Percentiles rank a stretch among this genome's conserved stretches.
phyloP scores from a whole-genome alignment of 768 basidiomycete genomes.

The Leccinum longicurvipes region DNA sequence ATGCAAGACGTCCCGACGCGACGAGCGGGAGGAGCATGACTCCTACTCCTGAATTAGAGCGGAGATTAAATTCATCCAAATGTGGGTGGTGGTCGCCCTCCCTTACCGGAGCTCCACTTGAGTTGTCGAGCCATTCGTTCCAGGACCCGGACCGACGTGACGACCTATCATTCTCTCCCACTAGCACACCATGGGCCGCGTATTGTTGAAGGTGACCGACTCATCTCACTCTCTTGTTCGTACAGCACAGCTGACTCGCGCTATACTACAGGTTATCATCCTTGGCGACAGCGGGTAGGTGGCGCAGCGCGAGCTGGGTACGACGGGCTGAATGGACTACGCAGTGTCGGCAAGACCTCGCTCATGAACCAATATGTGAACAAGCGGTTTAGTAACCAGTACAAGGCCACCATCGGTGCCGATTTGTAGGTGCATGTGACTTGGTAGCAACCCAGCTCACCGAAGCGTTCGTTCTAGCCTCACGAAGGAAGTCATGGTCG shows the following conservation, averaged over 20 bases:
- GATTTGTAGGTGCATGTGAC: conserved; percentile 62
- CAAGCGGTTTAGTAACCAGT: conserved; percentile 99
- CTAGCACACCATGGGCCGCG: conserved; percentile 64
- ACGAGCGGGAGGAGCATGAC: conserved; percentile 7
- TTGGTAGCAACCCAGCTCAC: conserved; percentile 1
- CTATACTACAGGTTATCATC: conserved; percentile 85
- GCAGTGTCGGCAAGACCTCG: conserved; percentile 96
- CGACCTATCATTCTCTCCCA: neutral
- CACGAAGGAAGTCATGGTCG: conserved; percentile 98
- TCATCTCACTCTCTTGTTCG: neutral
- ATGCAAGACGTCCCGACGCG: conserved; percentile 8
- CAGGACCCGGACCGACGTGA: conserved; percentile 8
- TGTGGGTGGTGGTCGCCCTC: conserved; percentile 10
- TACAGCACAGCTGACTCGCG: conserved; percentile 8
- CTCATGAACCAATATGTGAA: conserved; percentile 99
- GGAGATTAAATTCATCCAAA: conserved; percentile 22
- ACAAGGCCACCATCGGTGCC: conserved; percentile 98
- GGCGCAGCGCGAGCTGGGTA: neutral
- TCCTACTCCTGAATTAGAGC: no score
- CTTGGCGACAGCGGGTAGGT: conserved; percentile 94
- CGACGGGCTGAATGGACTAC: conserved; percentile 1
- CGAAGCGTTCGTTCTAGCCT: conserved; percentile 50
- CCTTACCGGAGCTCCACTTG: conserved; percentile 20
- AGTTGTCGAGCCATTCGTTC: conserved; percentile 4
- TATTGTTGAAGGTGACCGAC: conserved; percentile 70